phyloP scores from a whole-genome alignment of 305 asterid species.

The Andrographis paniculata region DNA sequence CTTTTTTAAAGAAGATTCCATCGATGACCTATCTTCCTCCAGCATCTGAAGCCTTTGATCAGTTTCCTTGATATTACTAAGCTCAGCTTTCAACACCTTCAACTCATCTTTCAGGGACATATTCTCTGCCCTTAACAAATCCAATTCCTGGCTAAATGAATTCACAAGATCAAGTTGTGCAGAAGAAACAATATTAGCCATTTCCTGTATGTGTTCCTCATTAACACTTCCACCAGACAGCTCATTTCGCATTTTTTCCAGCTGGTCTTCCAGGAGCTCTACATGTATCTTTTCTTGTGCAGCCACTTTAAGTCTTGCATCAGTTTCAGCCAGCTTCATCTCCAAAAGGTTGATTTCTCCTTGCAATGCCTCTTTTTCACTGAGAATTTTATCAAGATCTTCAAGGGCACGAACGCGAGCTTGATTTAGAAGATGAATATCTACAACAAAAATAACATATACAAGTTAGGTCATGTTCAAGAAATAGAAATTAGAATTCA shows the following conservation, averaged over 20 bases:
- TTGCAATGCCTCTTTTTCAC: slow-evolving; percentile 78
- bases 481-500: slow-evolving; percentile 5
- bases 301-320: slow-evolving; percentile 70
- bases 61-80: slow-evolving; percentile 50
- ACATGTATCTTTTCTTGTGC: slow-evolving; percentile 74
- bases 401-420: slow-evolving; percentile 74
- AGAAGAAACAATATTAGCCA: slow-evolving; percentile 30
- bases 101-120: slow-evolving; percentile 61
- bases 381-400: slow-evolving; percentile 59
- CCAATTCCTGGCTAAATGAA: slow-evolving; percentile 50
- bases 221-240: slow-evolving; percentile 40
- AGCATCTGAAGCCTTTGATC: slow-evolving; percentile 52
- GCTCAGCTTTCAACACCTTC: slow-evolving; percentile 47
- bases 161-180: slow-evolving; percentile 24
- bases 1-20: slow-evolving; percentile 61
- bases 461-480: slow-evolving; percentile 13
- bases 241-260: slow-evolving; percentile 57
- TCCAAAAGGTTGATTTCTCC: slow-evolving; percentile 70
- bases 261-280: slow-evolving; percentile 62
- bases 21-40: slow-evolving; percentile 60
- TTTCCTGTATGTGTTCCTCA: slow-evolving; percentile 25
- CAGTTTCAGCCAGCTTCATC: slow-evolving; percentile 85
- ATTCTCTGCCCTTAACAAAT: slow-evolving; percentile 58
- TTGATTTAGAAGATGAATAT: slow-evolving; percentile 76
- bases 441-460: slow-evolving; percentile 30